These are phyloP conservation scores for Lupinus albus DNA, from an alignment of 306 rosid genomes.

Conservation along the genomic window DNA sequence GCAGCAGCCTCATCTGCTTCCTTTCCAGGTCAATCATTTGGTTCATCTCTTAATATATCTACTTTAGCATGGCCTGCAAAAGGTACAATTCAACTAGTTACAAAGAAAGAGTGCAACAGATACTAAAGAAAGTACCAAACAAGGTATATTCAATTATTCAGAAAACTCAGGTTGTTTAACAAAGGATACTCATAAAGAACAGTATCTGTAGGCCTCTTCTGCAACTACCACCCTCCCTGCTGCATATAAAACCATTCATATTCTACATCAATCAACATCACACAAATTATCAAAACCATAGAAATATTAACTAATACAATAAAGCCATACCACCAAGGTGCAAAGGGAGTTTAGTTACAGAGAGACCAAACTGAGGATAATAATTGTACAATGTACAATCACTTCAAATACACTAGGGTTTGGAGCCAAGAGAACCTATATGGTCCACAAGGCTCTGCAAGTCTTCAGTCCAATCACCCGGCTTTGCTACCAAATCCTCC, in stretches of 20 bases:
- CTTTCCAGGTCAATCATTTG: conserved; percentile 14
- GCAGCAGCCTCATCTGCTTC: not conserved
- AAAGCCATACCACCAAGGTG: conserved; percentile 42
- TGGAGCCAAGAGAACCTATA: conserved; percentile 65
- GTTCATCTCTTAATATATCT: not conserved
- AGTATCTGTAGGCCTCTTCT: conserved; percentile 44
- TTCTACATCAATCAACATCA: conserved; percentile 43
- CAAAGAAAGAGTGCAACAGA: not conserved
- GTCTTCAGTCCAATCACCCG: conserved; percentile 66
- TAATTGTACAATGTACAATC: not conserved
- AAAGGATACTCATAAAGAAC: conserved; percentile 59
- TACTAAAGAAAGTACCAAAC: not conserved
- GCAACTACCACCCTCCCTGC: conserved; percentile 59
- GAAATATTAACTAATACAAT: not conserved
- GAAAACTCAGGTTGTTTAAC: not conserved
- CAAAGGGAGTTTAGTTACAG: conserved; percentile 35
- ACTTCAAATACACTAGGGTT: conserved; percentile 26
- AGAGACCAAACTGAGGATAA: conserved; percentile 38
- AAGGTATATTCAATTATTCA: not conserved
- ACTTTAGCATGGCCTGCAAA: conserved; percentile 44
- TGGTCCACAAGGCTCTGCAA: conserved; percentile 74
- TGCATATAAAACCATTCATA: conserved; percentile 49
- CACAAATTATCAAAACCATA: not conserved
- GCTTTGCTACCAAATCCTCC: conserved; percentile 54
- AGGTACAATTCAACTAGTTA: conserved; percentile 10